Evolutionary conservation across 768 basidiomycete genomes (phyloP).

Genomic region (Suillus placidus): DNA sequence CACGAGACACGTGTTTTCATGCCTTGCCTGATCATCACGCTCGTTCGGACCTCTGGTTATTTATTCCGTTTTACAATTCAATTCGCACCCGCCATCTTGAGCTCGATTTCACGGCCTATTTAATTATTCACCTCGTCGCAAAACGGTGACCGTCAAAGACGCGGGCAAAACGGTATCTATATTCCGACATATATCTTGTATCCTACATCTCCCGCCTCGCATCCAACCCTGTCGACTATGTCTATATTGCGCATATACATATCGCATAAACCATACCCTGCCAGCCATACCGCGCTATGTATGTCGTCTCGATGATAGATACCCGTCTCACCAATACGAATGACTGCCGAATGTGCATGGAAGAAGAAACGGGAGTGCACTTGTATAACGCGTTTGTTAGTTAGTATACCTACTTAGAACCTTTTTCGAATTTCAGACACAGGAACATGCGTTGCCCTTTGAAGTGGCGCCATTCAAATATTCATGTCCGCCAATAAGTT

Average conservation of each 20-base stretch:
- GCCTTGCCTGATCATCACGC: conserved; percentile 1
- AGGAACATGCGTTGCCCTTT: conserved; percentile 27
- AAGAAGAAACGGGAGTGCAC: conserved; percentile 32
- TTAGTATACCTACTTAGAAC: conserved; percentile 33
- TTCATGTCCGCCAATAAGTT: conserved; percentile 5
- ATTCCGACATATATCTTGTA: conserved; percentile 31
- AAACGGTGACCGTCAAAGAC: conserved; percentile 24
- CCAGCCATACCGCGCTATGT: conserved; percentile 17
- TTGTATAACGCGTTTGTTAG: conserved; percentile 29
- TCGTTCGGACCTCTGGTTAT: conserved; percentile 22
- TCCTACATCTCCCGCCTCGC: conserved; percentile 24
- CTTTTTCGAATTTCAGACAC: neutral
- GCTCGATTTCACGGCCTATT: conserved; percentile 33
- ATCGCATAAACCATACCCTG: conserved; percentile 17
- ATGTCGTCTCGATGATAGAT: conserved; percentile 37
- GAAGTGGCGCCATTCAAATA: neutral
- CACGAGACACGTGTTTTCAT: conserved; percentile 5
- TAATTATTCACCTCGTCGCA: conserved; percentile 26
- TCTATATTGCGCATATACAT: conserved; percentile 34
- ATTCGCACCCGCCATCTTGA: conserved; percentile 20
- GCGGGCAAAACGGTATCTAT: conserved; percentile 23
- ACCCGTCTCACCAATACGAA: conserved; percentile 29
- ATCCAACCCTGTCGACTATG: conserved; percentile 28
- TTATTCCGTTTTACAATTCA: conserved; percentile 34
- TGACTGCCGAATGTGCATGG: conserved; percentile 34